Percentiles rank a stretch among this genome's conserved stretches.
These are phyloP conservation scores for Oryza meridionalis DNA, from an alignment of 176 grass and related monocot species.

Conservation along the genomic window DNA sequence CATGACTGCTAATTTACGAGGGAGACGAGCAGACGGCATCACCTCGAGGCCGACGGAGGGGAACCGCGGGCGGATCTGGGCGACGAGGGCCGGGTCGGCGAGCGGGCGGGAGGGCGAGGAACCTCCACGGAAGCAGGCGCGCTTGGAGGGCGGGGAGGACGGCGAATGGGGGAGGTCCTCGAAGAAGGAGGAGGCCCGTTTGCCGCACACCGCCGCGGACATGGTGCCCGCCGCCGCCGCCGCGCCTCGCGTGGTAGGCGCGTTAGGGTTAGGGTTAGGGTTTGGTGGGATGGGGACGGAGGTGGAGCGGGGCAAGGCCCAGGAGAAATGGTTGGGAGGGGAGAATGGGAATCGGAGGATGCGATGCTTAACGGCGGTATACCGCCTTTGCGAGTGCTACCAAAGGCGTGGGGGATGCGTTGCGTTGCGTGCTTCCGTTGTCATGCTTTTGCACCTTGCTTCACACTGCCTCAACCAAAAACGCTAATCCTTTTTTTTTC, in stretches of 20 bases:
- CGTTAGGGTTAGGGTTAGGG: constrained; percentile 23
- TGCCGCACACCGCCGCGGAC: constrained; percentile 41
- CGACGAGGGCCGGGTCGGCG: constrained; percentile 33
- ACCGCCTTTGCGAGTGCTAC: no score
- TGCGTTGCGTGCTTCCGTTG: no score
- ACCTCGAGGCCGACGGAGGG: constrained; percentile 41
- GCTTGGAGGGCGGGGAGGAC: constrained; percentile 51
- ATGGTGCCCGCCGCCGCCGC: constrained; percentile 3
- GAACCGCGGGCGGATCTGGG: constrained; percentile 33
- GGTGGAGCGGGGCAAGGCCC: neutral
- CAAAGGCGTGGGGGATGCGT: no score
- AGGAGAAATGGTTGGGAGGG: neutral
- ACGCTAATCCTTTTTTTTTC: no score
- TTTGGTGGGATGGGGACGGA: constrained; percentile 25
- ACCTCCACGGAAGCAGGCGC: constrained; percentile 48
- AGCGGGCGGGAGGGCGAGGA: constrained; percentile 6
- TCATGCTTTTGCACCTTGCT: no score
- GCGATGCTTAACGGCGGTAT: neutral
- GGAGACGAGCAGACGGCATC: neutral
- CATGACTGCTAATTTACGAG: neutral
- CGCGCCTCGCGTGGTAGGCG: neutral
- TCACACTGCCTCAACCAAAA: no score
- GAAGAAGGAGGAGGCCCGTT: constrained; percentile 42
- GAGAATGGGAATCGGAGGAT: neutral
- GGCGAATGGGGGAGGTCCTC: constrained; percentile 40